Conservation (phyloP, 2,329 filamentous ascomycete species). For the Botrytis cinerea region DNA sequence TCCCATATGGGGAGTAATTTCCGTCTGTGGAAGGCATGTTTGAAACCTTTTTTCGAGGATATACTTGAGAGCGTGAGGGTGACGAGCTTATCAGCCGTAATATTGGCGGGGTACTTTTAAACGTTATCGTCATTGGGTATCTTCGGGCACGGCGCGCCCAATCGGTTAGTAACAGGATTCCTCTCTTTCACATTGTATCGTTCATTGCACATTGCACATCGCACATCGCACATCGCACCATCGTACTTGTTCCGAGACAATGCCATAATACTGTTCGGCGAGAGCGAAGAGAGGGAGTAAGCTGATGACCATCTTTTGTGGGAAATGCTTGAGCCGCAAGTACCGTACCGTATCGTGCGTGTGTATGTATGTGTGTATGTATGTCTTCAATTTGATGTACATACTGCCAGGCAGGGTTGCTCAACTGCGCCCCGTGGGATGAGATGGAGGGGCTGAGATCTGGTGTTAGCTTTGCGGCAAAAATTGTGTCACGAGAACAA, state of each 20-base stretch:
- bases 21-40: background rate
- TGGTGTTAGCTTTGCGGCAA: background rate
- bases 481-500: constrained; percentile 7
- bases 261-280: background rate
- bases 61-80: background rate
- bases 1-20: background rate
- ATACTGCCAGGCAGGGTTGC: background rate
- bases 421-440: constrained; percentile 3
- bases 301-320: background rate
- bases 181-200: background rate
- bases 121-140: constrained; percentile 21
- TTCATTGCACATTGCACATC: background rate
- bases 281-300: background rate
- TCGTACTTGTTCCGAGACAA: background rate
- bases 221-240: background rate
- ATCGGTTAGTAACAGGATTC: background rate
- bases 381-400: background rate
- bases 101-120: constrained; percentile 8
- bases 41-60: background rate
- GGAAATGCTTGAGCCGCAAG: background rate
- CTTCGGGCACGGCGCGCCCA: constrained; percentile 12
- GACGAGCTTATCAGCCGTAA: background rate
- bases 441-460: background rate
- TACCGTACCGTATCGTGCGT: background rate
- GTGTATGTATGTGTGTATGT: no score